A percentile compares a stretch with the other conserved stretches of the same genome.
These are phyloP conservation scores for Debaryomycetaceae sp. DNA, from an alignment of 1,139 yeast genomes.

Conservation along the genomic window DNA sequence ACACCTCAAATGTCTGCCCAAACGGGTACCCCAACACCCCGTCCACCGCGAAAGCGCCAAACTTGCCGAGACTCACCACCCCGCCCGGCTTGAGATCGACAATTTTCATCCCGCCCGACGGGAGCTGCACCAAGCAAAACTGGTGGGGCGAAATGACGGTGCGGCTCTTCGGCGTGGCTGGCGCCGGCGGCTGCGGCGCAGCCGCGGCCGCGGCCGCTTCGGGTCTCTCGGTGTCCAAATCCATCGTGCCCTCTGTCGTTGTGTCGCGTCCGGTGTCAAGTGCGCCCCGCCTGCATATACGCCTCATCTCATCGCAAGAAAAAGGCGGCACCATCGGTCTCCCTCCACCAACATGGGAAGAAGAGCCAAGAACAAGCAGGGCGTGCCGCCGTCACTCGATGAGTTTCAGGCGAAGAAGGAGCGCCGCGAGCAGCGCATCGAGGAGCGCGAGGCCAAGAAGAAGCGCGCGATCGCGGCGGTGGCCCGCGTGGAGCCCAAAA, in stretches of 20 bases:
- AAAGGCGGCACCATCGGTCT: background rate
- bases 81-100: slow-evolving; percentile 60
- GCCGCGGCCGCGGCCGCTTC: slow-evolving; percentile 1
- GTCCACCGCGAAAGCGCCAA: slow-evolving; percentile 77
- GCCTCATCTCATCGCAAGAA: slow-evolving; percentile 13
- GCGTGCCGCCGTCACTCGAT: slow-evolving; percentile 81
- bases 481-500: slow-evolving; percentile 19
- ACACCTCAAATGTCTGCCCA: slow-evolving; percentile 87
- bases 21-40: slow-evolving; percentile 75
- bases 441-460: slow-evolving; percentile 17
- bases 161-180: slow-evolving; percentile 12
- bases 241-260: no score
- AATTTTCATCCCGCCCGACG: slow-evolving; percentile 75
- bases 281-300: no score
- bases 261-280: no score
- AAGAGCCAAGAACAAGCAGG: slow-evolving; percentile 87
- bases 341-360: slow-evolving; percentile 62
- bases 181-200: background rate
- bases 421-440: slow-evolving; percentile 38
- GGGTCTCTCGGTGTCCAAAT: no score
- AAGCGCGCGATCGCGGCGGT: slow-evolving; percentile 13
- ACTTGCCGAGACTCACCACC: slow-evolving; percentile 75
- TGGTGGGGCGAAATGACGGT: slow-evolving; percentile 40
- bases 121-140: slow-evolving; percentile 67
- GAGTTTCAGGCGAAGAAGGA: slow-evolving; percentile 66